Evolutionary conservation across 169 alveolate genomes (phyloP), one percentile per base, ranked within the genome.

Genomic region (Perkinsus marinus): DNA sequence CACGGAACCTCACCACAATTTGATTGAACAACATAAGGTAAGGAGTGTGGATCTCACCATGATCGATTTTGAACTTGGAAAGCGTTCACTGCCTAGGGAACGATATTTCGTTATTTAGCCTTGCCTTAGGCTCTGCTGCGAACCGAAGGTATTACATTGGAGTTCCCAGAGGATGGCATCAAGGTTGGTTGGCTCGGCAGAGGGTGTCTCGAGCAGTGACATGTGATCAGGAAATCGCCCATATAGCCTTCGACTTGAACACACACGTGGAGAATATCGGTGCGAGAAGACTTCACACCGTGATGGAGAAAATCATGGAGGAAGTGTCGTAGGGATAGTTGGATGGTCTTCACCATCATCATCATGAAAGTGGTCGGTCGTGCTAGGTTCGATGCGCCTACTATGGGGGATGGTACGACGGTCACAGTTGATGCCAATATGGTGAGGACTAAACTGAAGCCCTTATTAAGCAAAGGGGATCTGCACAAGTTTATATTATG

Each of bases 201-300:
- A 41, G 46, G 46, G 79, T 13, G 9, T 57, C 37, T 6, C 79
- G 30, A 57, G 30, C 39, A 7, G 94, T 90, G 17, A 93, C 90
- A 38, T 94, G 94, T 13, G 43, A 92, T 19, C 57, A 90, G 46
- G 95, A 93, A 68, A 91, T 93, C 39, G 95, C 95, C 16, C 36
- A 90, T 6, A 95, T 95, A 10, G 95, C 97, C 34, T 92, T 92
- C 39, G 97, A 97, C 89, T 92, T 97, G 43, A 97, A 97, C 90
- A 92, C 93, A 30, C 92, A 93, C 39, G 95, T 95, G 36, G 99
- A 97, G 90, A 96, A 97, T 92, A 97, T 95, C 68, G 99, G 99
- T 0, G 99, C 98, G 26, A 95, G 99, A 36, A 93, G 99, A 37
- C 95, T 97, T 9, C 97, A 96, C 90, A 96, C 98, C 10, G 95